These are phyloP conservation scores for Dissophora globulifera DNA, from an alignment of 192 early-diverging fungal species.

Conservation along the genomic window DNA sequence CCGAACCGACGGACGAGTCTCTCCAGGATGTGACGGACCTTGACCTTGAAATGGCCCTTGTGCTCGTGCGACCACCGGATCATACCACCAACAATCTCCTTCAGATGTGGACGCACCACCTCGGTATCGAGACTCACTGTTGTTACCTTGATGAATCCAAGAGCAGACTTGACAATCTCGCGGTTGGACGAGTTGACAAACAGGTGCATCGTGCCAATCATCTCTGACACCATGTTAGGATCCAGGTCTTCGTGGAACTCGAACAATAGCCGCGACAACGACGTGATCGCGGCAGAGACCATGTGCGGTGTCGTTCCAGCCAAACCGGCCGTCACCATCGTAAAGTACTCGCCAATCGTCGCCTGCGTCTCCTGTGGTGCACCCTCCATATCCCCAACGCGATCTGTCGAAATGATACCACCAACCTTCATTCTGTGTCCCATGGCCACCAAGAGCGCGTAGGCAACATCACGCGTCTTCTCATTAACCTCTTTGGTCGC, in stretches of 20 bases:
- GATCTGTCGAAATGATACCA: conserved; percentile 57
- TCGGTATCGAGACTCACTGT: conserved; percentile 81
- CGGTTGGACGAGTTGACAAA: conserved; percentile 84
- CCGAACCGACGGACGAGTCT: conserved; percentile 88
- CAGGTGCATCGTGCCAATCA: conserved; percentile 82
- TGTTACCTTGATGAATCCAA: conserved; percentile 95
- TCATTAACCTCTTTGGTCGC: conserved; percentile 95
- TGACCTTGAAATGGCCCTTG: conserved; percentile 89
- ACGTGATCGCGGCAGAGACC: conserved; percentile 90
- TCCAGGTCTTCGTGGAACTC: conserved; percentile 88
- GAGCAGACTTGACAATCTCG: conserved; percentile 90
- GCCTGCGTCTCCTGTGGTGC: conserved; percentile 53
- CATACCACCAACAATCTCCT: conserved; percentile 76
- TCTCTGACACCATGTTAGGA: conserved; percentile 70
- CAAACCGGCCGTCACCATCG: conserved; percentile 94
- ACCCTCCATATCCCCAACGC: conserved; percentile 56
- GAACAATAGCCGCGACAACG: conserved; percentile 87
- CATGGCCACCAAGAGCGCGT: conserved; percentile 89
- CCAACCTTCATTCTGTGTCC: conserved; percentile 88
- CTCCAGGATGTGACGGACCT: conserved; percentile 93
- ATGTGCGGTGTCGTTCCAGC: conserved; percentile 91
- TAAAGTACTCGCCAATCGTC: conserved; percentile 83
- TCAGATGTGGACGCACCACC: conserved; percentile 75
- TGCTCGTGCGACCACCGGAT: conserved; percentile 88
- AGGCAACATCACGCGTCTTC: conserved; percentile 83